Base-by-base conservation (phyloP, 2,329 filamentous ascomycete species). In the Aspergillus neoniger region DNA sequence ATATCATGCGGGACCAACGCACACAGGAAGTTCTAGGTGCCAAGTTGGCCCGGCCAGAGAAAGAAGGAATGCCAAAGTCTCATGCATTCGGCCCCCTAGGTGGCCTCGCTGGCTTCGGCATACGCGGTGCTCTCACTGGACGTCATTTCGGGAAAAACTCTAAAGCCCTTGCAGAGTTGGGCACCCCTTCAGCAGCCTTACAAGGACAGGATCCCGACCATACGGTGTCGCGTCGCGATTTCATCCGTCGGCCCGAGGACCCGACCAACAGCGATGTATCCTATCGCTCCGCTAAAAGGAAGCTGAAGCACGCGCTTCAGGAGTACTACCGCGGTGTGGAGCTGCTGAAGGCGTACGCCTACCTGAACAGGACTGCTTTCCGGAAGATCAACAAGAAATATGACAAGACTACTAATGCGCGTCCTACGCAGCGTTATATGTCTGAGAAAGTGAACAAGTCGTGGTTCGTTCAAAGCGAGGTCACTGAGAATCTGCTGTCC, bases 311-410 rank as follows among this genome's bases (percentile, higher is more conserved):
- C 51, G 95, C 95, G 0, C 77, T 98, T 53, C 91, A 96, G 70
- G 95, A 98, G 74, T 96, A 92, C 74, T 98, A 99, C 74, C 89
- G 94, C 19, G 90, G 91, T 0, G 82, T 99, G 14, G 95, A 99
- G 73, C 81, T 98, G 49, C 83, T 99, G 61, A 98, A 97, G 78
- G 91, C 91, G 0, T 99, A 96, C 70, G 89, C 92, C 1, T 80
- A 96, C 21, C 82, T 97, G 14, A 99, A 99, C 74, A 86, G 92
- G 52, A 96, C 92, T 0, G 95, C 92, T 0, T 98, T 98, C 72
- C 88, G 93, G 32, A 99, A 99, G 76, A 92, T 99, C 72, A 97
- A 96, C 78, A 99, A 99, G 76, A 99, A 99, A 77, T 98, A 96
- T 74, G 93, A 98, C 82, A 99, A 98, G 79, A 87, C 90, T 2